Conservation (phyloP, 169 alveolate genomes). For the Babesia ovis region DNA sequence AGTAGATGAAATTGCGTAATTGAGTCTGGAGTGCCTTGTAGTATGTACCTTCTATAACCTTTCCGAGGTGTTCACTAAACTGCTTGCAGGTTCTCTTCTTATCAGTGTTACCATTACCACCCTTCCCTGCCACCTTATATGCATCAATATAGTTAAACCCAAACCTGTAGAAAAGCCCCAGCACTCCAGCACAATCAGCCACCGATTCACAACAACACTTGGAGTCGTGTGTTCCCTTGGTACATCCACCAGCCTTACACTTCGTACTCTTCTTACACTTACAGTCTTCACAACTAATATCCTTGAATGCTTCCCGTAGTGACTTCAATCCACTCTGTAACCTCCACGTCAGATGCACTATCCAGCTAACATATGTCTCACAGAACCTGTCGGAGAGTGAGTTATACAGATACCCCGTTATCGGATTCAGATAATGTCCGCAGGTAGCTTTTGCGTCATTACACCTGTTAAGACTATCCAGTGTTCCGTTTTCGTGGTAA, state of each 20-base stretch:
- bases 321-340: neutral
- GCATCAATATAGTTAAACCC: too few species aligned
- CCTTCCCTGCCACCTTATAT: too few species aligned
- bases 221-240: too few species aligned
- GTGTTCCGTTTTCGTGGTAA: neutral
- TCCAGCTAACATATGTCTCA: neutral
- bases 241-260: too few species aligned
- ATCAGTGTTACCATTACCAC: too few species aligned
- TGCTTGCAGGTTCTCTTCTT: too few species aligned
- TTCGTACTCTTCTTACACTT: too few species aligned
- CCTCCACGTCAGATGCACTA: neutral
- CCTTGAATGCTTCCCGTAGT: neutral
- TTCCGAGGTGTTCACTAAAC: too few species aligned
- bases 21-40: too few species aligned
- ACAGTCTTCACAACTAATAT: too few species aligned
- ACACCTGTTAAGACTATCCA: neutral
- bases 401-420: neutral
- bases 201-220: neutral
- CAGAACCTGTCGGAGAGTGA: neutral
- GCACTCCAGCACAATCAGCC: slow-evolving; percentile 3
- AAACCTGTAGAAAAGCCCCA: neutral
- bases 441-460: neutral
- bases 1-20: too few species aligned
- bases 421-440: neutral
- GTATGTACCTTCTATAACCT: too few species aligned